Conservation (phyloP, 352 stramenopile genomes). For the Phytophthora hibernalis region DNA sequence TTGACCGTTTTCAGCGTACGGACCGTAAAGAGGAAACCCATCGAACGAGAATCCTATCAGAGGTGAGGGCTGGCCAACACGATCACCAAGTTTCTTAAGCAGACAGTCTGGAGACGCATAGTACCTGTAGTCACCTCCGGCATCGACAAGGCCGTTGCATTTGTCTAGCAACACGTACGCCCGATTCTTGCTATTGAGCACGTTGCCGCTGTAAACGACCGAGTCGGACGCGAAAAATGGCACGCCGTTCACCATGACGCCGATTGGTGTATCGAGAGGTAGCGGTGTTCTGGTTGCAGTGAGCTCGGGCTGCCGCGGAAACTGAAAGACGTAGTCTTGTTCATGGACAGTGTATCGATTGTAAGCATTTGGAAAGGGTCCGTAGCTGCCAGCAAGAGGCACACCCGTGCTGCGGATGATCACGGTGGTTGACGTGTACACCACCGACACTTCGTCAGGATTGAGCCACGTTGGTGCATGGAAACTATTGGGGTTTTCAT, state of each 20-base stretch:
- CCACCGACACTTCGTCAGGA: slow-evolving; percentile 47
- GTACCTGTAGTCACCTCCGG: slow-evolving; percentile 75
- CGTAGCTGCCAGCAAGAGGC: slow-evolving; percentile 46
- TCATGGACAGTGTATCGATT: slow-evolving; percentile 52
- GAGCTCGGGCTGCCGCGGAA: slow-evolving; percentile 54
- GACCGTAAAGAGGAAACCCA: slow-evolving; percentile 78
- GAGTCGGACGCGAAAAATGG: slow-evolving; percentile 65
- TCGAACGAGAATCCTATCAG: slow-evolving; percentile 79
- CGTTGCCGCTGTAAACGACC: slow-evolving; percentile 43
- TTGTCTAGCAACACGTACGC: slow-evolving; percentile 65
- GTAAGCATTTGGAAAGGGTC: slow-evolving; percentile 74
- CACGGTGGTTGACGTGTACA: slow-evolving; percentile 58
- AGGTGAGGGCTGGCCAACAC: slow-evolving; percentile 47
- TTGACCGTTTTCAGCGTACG: slow-evolving; percentile 54
- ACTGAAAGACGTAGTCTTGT: slow-evolving; percentile 74
- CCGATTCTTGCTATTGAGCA: slow-evolving; percentile 48
- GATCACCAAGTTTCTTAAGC: slow-evolving; percentile 49
- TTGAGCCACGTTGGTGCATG: slow-evolving; percentile 61
- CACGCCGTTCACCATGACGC: slow-evolving; percentile 78
- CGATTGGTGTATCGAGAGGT: slow-evolving; percentile 52
- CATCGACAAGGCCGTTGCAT: slow-evolving; percentile 74
- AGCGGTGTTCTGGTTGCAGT: slow-evolving; percentile 37
- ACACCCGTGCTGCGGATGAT: slow-evolving; percentile 70
- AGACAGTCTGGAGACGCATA: slow-evolving; percentile 76
- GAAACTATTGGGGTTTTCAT: slow-evolving; percentile 44